Evolutionary conservation across 1,284 basidiomycete genomes (phyloP).

Genomic region (Coriolopsis trogii): DNA sequence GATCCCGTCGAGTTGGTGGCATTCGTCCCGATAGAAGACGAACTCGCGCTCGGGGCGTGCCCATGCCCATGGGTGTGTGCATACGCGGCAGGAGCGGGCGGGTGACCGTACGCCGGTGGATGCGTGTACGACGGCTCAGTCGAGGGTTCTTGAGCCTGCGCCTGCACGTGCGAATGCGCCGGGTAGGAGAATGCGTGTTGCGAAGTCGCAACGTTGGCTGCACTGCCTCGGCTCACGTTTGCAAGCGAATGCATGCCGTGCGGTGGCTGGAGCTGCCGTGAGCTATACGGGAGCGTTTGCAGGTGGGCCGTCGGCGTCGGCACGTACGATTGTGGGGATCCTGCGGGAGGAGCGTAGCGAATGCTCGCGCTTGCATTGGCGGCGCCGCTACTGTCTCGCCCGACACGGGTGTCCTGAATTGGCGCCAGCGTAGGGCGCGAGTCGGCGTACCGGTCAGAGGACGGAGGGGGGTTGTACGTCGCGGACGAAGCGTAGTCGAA

Average conservation of each 20-base stretch:
- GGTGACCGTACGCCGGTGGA: slow-evolving; percentile 1
- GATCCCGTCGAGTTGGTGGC: background rate
- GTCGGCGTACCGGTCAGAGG: too few relatives aligned
- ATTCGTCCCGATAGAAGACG: too few relatives aligned
- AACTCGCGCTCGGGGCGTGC: too few relatives aligned
- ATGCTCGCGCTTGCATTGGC: background rate
- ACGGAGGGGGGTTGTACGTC: too few relatives aligned
- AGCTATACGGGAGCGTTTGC: background rate
- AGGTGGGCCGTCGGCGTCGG: slow-evolving; percentile 3
- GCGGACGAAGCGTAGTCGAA: background rate
- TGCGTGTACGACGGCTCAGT: slow-evolving; percentile 3
- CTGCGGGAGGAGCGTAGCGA: slow-evolving; percentile 16
- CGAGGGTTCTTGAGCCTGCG: background rate
- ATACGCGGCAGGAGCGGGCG: background rate
- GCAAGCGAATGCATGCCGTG: too few relatives aligned
- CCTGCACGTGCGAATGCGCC: slow-evolving; percentile 4
- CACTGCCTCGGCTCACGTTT: slow-evolving; percentile 11
- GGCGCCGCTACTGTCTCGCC: slow-evolving; percentile 9
- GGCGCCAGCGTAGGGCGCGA: slow-evolving; percentile 29
- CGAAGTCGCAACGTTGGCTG: background rate
- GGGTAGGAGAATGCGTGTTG: slow-evolving; percentile 18
- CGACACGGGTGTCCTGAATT: slow-evolving; percentile 25
- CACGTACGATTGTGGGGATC: too few relatives aligned
- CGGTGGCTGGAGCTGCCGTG: slow-evolving; percentile 4
- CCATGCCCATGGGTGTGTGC: background rate